Percentiles rank a stretch among this genome's conserved stretches.
Conservation (phyloP, 2,329 filamentous ascomycete genomes). For the Cercospora nicotianae region DNA sequence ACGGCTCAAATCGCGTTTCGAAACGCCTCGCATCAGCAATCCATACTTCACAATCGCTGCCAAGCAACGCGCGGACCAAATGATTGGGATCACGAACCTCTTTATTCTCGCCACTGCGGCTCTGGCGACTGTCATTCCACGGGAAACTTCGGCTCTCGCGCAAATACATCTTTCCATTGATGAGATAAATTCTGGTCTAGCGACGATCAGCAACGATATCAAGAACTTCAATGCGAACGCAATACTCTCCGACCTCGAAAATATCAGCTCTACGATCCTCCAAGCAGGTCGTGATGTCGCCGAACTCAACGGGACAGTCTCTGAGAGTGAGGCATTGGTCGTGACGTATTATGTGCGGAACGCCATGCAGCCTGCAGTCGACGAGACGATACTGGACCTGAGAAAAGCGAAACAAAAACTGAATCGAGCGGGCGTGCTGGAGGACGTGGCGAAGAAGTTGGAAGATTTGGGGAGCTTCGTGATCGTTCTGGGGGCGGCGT, state of each 20-base stretch:
- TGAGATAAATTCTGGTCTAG: neutral
- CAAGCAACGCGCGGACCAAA: neutral
- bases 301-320: neutral
- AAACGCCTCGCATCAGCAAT: conserved; percentile 1
- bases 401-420: neutral
- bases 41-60: neutral
- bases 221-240: neutral
- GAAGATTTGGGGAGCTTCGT: neutral
- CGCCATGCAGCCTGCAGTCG: neutral
- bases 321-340: neutral
- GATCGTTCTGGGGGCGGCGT: neutral
- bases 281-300: neutral
- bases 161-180: conserved; percentile 4
- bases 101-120: conserved; percentile 12
- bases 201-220: neutral
- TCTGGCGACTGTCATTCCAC: conserved; percentile 2
- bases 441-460: conserved; percentile 1
- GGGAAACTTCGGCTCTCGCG: neutral
- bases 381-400: conserved; percentile 4
- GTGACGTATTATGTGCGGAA: conserved; percentile 1
- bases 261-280: neutral
- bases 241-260: neutral
- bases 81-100: conserved; percentile 12
- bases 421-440: neutral
- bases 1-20: neutral